These are phyloP conservation scores for Pythium folliculosum DNA, from an alignment of 352 stramenopile genomes.

Conservation along the genomic window DNA sequence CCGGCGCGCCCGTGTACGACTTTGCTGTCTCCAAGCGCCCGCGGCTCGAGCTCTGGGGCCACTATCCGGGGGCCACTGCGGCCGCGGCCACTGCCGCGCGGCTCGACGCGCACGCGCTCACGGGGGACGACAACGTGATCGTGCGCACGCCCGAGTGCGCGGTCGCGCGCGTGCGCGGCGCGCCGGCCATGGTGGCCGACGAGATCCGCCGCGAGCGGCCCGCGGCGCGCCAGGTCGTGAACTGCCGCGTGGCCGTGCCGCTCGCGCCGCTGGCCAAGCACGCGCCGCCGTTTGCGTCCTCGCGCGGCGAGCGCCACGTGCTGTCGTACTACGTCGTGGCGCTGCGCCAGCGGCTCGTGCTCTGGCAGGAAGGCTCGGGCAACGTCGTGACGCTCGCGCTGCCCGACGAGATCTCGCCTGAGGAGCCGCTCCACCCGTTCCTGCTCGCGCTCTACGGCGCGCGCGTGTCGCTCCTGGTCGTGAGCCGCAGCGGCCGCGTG, in stretches of 20 bases:
- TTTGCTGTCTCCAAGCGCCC: slow-evolving; percentile 52
- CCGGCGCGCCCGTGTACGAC: slow-evolving; percentile 11
- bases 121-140: slow-evolving; percentile 35
- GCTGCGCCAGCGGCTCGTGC: slow-evolving; percentile 57
- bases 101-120: neutral
- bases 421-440: slow-evolving; percentile 63
- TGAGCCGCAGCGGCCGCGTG: slow-evolving; percentile 62
- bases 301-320: slow-evolving; percentile 47
- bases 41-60: slow-evolving; percentile 46
- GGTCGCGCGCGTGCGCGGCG: slow-evolving; percentile 43
- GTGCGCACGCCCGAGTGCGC: slow-evolving; percentile 57
- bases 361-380: slow-evolving; percentile 56
- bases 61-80: neutral
- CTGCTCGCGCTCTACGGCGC: slow-evolving; percentile 65
- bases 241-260: slow-evolving; percentile 31
- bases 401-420: slow-evolving; percentile 50
- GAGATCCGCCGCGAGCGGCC: slow-evolving; percentile 50
- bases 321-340: slow-evolving; percentile 60
- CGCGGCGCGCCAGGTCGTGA: slow-evolving; percentile 15
- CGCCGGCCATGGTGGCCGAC: slow-evolving; percentile 48
- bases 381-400: slow-evolving; percentile 50
- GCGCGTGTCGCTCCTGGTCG: slow-evolving; percentile 69
- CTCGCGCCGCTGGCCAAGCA: neutral
- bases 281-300: neutral
- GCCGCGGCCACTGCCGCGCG: slow-evolving; percentile 24